These are phyloP conservation scores for Pseudocercospora fijiensis DNA, from an alignment of 2,329 filamentous ascomycete species.

Conservation along the genomic window DNA sequence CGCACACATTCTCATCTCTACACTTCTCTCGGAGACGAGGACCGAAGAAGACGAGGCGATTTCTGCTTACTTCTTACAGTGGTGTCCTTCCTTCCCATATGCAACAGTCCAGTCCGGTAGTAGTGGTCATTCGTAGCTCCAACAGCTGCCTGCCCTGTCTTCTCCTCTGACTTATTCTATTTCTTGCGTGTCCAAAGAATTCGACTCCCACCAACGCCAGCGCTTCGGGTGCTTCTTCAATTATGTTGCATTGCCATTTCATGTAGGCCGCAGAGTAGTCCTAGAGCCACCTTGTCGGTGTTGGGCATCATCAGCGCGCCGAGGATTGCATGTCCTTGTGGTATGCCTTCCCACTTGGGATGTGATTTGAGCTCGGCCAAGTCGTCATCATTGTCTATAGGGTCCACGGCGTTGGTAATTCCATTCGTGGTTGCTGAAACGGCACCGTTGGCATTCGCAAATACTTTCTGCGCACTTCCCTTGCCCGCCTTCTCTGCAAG, in stretches of 20 bases:
- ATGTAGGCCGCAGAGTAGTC: slow-evolving; percentile 42
- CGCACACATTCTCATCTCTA: neutral
- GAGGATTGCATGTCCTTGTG: slow-evolving; percentile 48
- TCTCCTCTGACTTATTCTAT: neutral
- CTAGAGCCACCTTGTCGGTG: slow-evolving; percentile 46
- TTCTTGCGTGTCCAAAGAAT: neutral
- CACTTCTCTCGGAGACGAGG: neutral
- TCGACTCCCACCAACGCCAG: slow-evolving; percentile 1
- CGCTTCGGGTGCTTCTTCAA: slow-evolving; percentile 3
- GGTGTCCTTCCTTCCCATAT: neutral
- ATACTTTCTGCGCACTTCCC: slow-evolving; percentile 24
- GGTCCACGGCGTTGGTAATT: neutral
- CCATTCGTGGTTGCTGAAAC: slow-evolving; percentile 12
- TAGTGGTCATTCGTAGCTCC: neutral
- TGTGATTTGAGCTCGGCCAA: slow-evolving; percentile 9
- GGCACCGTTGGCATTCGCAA: slow-evolving; percentile 1
- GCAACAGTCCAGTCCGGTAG: neutral
- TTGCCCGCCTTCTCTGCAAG: slow-evolving; percentile 46
- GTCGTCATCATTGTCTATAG: slow-evolving; percentile 21
- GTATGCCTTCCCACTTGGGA: slow-evolving; percentile 47
- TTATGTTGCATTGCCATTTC: slow-evolving; percentile 37
- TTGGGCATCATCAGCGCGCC: slow-evolving; percentile 48
- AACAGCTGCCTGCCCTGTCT: neutral
- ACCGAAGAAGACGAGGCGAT: neutral
- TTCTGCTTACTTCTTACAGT: slow-evolving; percentile 1